Evolutionary conservation across 179 eudicot species (phyloP), one percentile per base, ranked within the genome.

Genomic region (Beta corolliflora): DNA sequence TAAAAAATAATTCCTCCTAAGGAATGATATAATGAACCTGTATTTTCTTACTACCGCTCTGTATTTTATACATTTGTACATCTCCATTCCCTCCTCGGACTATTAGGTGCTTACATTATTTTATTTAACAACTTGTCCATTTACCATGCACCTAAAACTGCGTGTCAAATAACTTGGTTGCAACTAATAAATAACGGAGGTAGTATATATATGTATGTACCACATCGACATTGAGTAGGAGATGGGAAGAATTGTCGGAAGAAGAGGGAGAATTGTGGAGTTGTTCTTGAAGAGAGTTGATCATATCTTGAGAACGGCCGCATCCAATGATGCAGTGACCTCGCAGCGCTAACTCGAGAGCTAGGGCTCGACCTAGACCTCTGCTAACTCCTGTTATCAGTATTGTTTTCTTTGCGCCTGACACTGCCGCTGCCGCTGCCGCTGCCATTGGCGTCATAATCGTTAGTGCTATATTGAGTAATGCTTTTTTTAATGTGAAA

Each of bases 261-360:
- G 88, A 60, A 29, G 84, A 73, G 72, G 81, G 64, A 23, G 82
- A 70, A 25, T 44, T 53, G 61, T 79, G 71, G 54, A 88, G 85
- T 4, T 79, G 82, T 55, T 86, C 23, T 25, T 81, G 90, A 58
- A 95, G 93, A 44, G 97, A 85, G 31, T 79, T 59, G 79, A 95
- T 93, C 18, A 81, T 87, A 2, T 95, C 97, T 80, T 84, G 91
- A 21, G 98, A 88, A 61, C 98, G 97, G 77, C 92, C 86, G 79
- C 97, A 93, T 25, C 98, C 98, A 29, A 95, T 86, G 15, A 95
- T 85, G 77, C 86, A 86, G 87, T 95, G 98, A 73, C 97, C 95
- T 23, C 90, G 86, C 85, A 84, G 93, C 3, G 93, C 92, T 81
- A 94, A 81, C 71, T 94, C 97, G 14, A 93, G 81, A 73, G 97